Percentiles rank a stretch among this genome's conserved stretches.
These are phyloP conservation scores for Lotus japonicus DNA, from an alignment of 306 rosid genomes.

Conservation along the genomic window DNA sequence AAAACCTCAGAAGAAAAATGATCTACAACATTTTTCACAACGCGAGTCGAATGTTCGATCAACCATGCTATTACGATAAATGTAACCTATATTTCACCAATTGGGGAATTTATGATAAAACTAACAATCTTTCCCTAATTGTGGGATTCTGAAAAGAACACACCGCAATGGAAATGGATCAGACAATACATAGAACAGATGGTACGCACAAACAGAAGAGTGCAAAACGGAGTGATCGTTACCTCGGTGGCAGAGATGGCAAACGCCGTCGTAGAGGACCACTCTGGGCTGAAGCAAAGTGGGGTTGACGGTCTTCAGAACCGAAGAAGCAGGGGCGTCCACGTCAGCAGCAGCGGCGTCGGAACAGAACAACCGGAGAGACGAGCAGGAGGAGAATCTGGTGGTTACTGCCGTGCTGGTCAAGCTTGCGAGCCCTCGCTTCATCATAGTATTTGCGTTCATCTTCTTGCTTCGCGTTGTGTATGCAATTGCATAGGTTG, in stretches of 20 bases:
- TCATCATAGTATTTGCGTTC: slow-evolving; percentile 6
- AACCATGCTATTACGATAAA: neutral
- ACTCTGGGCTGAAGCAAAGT: slow-evolving; percentile 66
- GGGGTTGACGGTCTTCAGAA: slow-evolving; percentile 13
- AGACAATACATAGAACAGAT: too few species aligned
- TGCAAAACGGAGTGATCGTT: neutral
- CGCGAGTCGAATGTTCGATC: neutral
- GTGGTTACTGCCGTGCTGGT: neutral
- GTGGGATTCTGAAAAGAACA: neutral
- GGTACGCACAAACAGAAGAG: too few species aligned
- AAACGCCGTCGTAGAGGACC: slow-evolving; percentile 68
- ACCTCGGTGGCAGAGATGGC: slow-evolving; percentile 78
- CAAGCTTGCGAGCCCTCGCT: slow-evolving; percentile 18
- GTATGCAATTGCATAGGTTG: neutral
- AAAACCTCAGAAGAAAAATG: neutral
- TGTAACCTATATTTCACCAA: neutral
- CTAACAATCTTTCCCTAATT: slow-evolving; percentile 4
- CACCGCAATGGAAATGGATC: neutral
- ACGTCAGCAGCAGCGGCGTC: slow-evolving; percentile 19
- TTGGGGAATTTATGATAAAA: neutral
- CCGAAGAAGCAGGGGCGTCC: slow-evolving; percentile 15
- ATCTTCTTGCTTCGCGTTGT: neutral
- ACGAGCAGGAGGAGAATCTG: slow-evolving; percentile 9
- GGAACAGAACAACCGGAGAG: slow-evolving; percentile 22
- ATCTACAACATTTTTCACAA: neutral